Evolutionary conservation across 2,329 filamentous ascomycete genomes (phyloP), one percentile per base, ranked within the genome.

Genomic region (Diaporthe australafricana): DNA sequence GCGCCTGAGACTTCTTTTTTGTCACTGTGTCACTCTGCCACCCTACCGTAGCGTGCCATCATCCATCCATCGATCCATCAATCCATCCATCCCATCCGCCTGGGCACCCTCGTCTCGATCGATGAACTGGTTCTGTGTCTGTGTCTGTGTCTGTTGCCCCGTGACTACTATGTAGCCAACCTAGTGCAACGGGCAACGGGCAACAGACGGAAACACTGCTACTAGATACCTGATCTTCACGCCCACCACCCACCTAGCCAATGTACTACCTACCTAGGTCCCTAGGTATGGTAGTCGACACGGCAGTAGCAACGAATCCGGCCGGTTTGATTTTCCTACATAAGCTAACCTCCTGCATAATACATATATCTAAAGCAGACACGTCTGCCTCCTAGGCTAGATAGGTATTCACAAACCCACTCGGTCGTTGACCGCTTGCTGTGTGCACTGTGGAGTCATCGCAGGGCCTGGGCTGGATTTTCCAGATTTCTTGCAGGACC

Each of bases 381-480:
- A 65, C 60, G 42, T 65, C 42, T 50, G 30, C 60, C 9, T 22
- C 25, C 7, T 50, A 35, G 9, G 9, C 5, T 9, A 35, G 32
- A 35, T 35, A 35, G n/a, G 32, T 6, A 22, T 25, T 17, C 17
- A 48, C 20, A 17, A 48, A 17, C 60, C 45, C 45, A 65, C 60
- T 65, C 60, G 60, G 60, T 65, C n/a, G 60, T 65, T 65, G 60
- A 65, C 60, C 60, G 60, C 60, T n/a, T 50, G 60, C 60, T 20
- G 32, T 14, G 30, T 17, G 14, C 8, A 20, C 32, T 48, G 60
- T 50, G 60, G 42, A 12, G 45, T 32, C 30, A 25, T 65, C 30
- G 42, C 60, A 50, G 60, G 45, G 60, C 60, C 60, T 38, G 45
- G 60, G 22, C 60, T 65, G 60, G 30, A 50, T 65, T 65, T 65